Base-by-base conservation (phyloP, 2,329 filamentous ascomycete genomes). In the Allantophomopsis cytisporea region DNA sequence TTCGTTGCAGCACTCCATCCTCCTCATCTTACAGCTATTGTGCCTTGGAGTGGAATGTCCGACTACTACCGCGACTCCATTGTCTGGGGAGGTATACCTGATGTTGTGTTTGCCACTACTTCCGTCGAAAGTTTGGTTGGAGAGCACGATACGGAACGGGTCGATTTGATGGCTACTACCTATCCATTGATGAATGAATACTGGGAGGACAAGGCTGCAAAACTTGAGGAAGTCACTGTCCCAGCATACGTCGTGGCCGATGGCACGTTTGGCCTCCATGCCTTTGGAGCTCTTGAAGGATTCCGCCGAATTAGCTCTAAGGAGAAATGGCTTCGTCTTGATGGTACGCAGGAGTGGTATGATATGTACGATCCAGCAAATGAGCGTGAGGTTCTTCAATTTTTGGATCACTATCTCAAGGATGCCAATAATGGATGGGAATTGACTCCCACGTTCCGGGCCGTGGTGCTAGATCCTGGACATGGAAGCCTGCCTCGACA, bases 281-380 rank as follows among this genome's bases (percentile, higher is more conserved):
- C 38, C 11, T 17, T 17, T 6, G 43, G 43, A 6, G 34, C 37
- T 7, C 35, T 44, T 14, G n/a, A 20, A 16, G 23, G 18, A 11
- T 44, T 32, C 16, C 13, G 34, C 15, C 6, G 23, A 18, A 17
- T 30, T n/a, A 28, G 15, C 13, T 14, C 21, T 8, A 20, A 15
- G 15, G 23, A 42, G 30, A 45, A 43, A 35, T 43, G 41, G 30
- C 16, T 40, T n/a, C 15, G 43, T 12, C 14, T 43, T 13, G 38
- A 45, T 37, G 51, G 53, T 13, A 51, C 51, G 5, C 62, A 66
- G 43, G 64, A 67, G 40, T 67, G 62, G 64, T 59, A 58, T 39
- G 64, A 67, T 39, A 43, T 65, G 4, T 66, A 59, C 42, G n/a
- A n/a, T n/a, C n/a, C n/a, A n/a, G n/a, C n/a, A n/a, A n/a, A n/a